Evolutionary conservation across 2,329 filamentous ascomycete species (phyloP).

Genomic region (Leptographium radiaticola): DNA sequence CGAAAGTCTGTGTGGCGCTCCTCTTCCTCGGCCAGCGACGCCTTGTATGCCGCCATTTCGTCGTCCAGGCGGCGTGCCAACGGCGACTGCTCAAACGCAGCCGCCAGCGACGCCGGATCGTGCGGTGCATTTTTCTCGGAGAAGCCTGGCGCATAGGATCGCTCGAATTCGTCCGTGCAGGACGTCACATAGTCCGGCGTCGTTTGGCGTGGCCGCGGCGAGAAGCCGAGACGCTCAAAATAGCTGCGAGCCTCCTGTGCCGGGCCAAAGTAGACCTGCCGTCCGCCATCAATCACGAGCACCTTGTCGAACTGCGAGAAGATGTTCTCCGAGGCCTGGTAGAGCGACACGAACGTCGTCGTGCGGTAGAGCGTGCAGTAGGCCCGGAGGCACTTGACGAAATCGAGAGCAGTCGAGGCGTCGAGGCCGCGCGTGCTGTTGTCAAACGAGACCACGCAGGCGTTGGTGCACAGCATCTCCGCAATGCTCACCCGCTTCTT

Average conservation of each 20-base stretch:
- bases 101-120: constrained; percentile 50
- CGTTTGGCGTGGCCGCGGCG: constrained; percentile 62
- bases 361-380: constrained; percentile 76
- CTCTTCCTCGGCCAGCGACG: constrained; percentile 49
- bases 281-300: constrained; percentile 63
- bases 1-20: constrained; percentile 64
- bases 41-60: constrained; percentile 59
- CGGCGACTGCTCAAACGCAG: constrained; percentile 56
- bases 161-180: constrained; percentile 73
- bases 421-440: constrained; percentile 48
- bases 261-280: constrained; percentile 65
- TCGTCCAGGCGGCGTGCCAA: constrained; percentile 41
- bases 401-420: constrained; percentile 41
- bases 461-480: constrained; percentile 67
- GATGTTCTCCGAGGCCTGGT: constrained; percentile 75
- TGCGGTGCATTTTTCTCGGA: constrained; percentile 55
- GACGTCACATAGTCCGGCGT: constrained; percentile 73
- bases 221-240: constrained; percentile 66
- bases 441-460: constrained; percentile 61
- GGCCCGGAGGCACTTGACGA: constrained; percentile 52
- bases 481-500: constrained; percentile 71
- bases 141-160: constrained; percentile 58
- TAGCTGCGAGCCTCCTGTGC: constrained; percentile 54
- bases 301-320: constrained; percentile 75
- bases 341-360: constrained; percentile 74